phyloP scores from a whole-genome alignment of 2,329 filamentous ascomycete genomes.

The Didymosphaeria variabile region DNA sequence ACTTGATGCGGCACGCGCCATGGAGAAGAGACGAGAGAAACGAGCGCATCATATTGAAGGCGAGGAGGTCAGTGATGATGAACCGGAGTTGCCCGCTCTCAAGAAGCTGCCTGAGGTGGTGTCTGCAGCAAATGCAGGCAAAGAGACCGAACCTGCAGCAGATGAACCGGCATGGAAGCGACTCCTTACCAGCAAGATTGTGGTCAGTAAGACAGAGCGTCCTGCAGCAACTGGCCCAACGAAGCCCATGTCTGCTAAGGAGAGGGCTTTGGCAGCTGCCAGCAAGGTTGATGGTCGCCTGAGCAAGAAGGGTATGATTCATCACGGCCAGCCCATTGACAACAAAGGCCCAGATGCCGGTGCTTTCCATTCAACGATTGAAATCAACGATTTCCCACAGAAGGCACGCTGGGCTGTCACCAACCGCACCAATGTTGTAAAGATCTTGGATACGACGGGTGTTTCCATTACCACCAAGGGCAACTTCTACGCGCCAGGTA shows the following conservation, averaged over 20 bases:
- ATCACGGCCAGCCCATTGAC: conserved; percentile 93
- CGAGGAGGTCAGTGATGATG: conserved; percentile 87
- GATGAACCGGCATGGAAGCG: conserved; percentile 44
- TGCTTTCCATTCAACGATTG: conserved; percentile 93
- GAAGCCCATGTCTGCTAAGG: conserved; percentile 68
- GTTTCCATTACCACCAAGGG: conserved; percentile 98
- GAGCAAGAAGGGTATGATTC: conserved; percentile 86
- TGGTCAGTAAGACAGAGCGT: conserved; percentile 75
- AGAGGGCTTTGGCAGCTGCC: conserved; percentile 89
- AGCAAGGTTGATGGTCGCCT: conserved; percentile 90
- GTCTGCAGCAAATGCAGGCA: conserved; percentile 32
- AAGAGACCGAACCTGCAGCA: conserved; percentile 24
- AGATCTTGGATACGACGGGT: conserved; percentile 93
- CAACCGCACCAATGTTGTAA: conserved; percentile 97
- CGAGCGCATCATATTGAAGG: conserved; percentile 84
- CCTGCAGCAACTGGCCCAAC: conserved; percentile 57
- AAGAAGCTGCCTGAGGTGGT: conserved; percentile 67
- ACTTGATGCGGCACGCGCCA: conserved; percentile 89
- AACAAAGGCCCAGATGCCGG: conserved; percentile 98
- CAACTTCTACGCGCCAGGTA: conserved; percentile 83
- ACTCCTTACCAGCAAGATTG: conserved; percentile 71
- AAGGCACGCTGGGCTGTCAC: conserved; percentile 99
- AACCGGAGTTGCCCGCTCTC: conserved; percentile 63
- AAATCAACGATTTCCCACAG: conserved; percentile 99
- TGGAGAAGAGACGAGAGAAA: conserved; percentile 79